phyloP scores from a whole-genome alignment of 2,329 filamentous ascomycete species.

The Mycosphaerella sp. region DNA sequence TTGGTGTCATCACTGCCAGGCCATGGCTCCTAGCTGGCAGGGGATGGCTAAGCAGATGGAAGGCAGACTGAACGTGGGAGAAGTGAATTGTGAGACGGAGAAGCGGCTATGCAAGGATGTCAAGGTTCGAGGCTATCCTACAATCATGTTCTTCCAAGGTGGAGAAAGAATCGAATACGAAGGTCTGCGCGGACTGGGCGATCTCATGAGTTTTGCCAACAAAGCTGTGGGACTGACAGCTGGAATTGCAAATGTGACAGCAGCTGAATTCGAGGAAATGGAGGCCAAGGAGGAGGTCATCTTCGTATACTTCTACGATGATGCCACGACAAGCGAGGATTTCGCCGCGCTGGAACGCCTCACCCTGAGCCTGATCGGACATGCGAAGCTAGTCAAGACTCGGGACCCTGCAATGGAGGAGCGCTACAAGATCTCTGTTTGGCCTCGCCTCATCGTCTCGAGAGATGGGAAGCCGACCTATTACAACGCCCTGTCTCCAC shows the following conservation, averaged over 20 bases:
- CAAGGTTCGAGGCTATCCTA: slow-evolving; percentile 72
- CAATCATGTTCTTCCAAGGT: slow-evolving; percentile 85
- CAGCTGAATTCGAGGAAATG: slow-evolving; percentile 67
- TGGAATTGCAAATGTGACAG: slow-evolving; percentile 76
- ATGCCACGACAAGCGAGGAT: slow-evolving; percentile 88
- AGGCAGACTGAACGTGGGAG: slow-evolving; percentile 81
- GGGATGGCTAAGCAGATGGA: slow-evolving; percentile 89
- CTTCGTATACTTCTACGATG: slow-evolving; percentile 96
- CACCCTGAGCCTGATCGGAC: slow-evolving; percentile 80
- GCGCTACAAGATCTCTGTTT: slow-evolving; percentile 91
- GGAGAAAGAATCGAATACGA: slow-evolving; percentile 90
- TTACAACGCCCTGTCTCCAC: slow-evolving; percentile 78
- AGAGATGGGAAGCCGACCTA: slow-evolving; percentile 85
- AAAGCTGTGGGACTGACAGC: slow-evolving; percentile 72
- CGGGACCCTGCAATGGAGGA: slow-evolving; percentile 68
- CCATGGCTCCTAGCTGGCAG: slow-evolving; percentile 82
- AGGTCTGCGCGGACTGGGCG: slow-evolving; percentile 83
- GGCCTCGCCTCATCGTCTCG: slow-evolving; percentile 86
- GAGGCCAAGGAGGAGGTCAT: slow-evolving; percentile 93
- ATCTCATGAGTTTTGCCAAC: slow-evolving; percentile 79
- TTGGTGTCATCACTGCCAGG: slow-evolving; percentile 95
- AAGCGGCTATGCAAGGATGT: slow-evolving; percentile 88
- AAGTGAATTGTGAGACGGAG: slow-evolving; percentile 91
- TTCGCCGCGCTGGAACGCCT: slow-evolving; percentile 82
- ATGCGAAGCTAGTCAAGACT: slow-evolving; percentile 88